These are phyloP conservation scores for Diphasiastrum complanatum DNA, from an alignment of 83 land plant genomes.

Conservation along the genomic window DNA sequence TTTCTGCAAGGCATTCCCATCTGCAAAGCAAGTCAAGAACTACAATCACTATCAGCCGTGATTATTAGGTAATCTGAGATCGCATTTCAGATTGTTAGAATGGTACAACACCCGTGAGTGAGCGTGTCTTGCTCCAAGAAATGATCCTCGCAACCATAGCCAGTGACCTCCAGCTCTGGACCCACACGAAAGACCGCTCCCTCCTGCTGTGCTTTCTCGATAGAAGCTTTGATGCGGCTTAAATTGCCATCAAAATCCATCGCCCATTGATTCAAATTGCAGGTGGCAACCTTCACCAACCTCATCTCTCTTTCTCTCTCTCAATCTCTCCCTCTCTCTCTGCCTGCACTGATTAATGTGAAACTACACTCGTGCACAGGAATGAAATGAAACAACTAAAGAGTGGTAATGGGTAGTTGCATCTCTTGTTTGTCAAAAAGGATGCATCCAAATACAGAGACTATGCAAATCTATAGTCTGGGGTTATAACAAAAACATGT, in stretches of 20 bases:
- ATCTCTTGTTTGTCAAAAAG: no score
- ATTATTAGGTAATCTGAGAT: background rate
- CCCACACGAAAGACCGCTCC: constrained; percentile 81
- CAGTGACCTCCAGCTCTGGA: constrained; percentile 88
- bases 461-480: no score
- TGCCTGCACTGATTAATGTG: no score
- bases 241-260: constrained; percentile 88
- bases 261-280: constrained; percentile 93
- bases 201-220: constrained; percentile 47
- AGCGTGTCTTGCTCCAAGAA: constrained; percentile 83
- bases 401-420: no score
- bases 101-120: constrained; percentile 52
- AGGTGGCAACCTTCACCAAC: constrained; percentile 82
- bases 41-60: background rate
- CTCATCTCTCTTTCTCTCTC: constrained; percentile 54
- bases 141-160: constrained; percentile 95
- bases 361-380: no score
- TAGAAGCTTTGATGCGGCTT: constrained; percentile 66
- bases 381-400: no score
- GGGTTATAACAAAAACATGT: no score
- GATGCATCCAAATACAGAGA: no score
- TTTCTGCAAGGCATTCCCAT: constrained; percentile 91
- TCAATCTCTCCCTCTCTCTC: no score
- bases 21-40: constrained; percentile 34
- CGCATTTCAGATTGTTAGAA: background rate